Evolutionary conservation across 1,284 basidiomycete species (phyloP), one percentile per base, ranked within the genome.

Genomic region (Pseudozyma hubeiensis): DNA sequence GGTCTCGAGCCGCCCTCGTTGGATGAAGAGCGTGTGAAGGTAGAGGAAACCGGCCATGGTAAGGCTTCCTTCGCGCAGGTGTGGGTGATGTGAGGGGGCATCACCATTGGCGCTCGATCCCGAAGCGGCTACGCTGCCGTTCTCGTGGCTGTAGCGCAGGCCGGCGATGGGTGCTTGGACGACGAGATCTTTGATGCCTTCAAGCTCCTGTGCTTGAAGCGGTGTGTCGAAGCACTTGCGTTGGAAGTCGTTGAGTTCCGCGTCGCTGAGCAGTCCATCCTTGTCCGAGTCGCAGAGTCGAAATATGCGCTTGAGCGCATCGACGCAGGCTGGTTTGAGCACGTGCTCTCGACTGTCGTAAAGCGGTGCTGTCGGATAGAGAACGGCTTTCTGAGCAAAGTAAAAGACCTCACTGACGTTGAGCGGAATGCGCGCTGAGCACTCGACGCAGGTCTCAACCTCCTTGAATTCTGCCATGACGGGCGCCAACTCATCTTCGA

Each of bases 321-420:
- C 90, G 39, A 92, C 88, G 82, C 94, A 98, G 55, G 93, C 92
- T 7, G 93, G 93, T 88, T 98, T 98, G 52, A 84, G 75, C 7
- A 74, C 74, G 86, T 98, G 96, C 81, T 97, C 93, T 82, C 94
- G 88, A 7, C 94, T 97, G 85, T 99, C 96, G 85, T 99, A 99
- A 29, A 99, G 87, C 5, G 96, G 96, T 7, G 97, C 96, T 6
- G 95, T 97, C 1, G 97, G 96, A 84, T 98, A 94, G 16, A 98
- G 87, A 30, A 99, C 97, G 6, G 97, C 97, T 84, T 97, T 98
- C 86, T 97, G 96, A 0, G 97, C 96, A 85, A 97, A 98, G 85
- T 97, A 98, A 87, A 99, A 97, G n/a, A 97, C 93, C 85, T 97
- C 96, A 34, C 94, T 95, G 52, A 99, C 92, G 86, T 99, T 99